Evolutionary conservation across 1,284 basidiomycete species (phyloP).

Genomic region (Irpex sp.): DNA sequence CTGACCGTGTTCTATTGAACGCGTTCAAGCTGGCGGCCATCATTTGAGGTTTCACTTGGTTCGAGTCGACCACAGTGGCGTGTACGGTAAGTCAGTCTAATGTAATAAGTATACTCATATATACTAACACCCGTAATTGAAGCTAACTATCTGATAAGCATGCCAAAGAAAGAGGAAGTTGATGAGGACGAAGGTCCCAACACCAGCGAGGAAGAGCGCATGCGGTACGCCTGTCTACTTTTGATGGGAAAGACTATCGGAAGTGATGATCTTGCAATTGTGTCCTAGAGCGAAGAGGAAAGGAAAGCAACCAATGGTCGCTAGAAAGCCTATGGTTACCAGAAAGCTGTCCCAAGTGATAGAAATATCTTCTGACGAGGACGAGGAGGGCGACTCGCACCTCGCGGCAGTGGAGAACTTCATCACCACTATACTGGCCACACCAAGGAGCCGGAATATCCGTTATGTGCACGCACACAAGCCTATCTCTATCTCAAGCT

Average conservation of each 20-base stretch:
- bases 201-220: background rate
- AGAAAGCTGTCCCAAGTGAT: slow-evolving; percentile 33
- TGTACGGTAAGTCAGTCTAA: too few relatives aligned
- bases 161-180: too few relatives aligned
- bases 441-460: background rate
- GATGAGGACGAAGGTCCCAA: too few relatives aligned
- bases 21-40: background rate
- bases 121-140: too few relatives aligned
- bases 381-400: slow-evolving; percentile 9
- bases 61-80: background rate
- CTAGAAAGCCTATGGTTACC: background rate
- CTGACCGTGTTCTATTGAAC: background rate
- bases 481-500: slow-evolving; percentile 4
- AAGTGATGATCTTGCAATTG: too few relatives aligned
- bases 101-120: too few relatives aligned
- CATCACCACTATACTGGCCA: slow-evolving; percentile 1
- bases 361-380: slow-evolving; percentile 53
- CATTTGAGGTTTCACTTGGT: too few relatives aligned
- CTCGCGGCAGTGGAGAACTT: too few relatives aligned
- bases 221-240: background rate
- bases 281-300: background rate
- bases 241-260: background rate
- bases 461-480: background rate
- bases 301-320: background rate
- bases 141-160: too few relatives aligned